Conservation (phyloP, 2,329 filamentous ascomycete genomes). For the Fusarium sambucinum region DNA sequence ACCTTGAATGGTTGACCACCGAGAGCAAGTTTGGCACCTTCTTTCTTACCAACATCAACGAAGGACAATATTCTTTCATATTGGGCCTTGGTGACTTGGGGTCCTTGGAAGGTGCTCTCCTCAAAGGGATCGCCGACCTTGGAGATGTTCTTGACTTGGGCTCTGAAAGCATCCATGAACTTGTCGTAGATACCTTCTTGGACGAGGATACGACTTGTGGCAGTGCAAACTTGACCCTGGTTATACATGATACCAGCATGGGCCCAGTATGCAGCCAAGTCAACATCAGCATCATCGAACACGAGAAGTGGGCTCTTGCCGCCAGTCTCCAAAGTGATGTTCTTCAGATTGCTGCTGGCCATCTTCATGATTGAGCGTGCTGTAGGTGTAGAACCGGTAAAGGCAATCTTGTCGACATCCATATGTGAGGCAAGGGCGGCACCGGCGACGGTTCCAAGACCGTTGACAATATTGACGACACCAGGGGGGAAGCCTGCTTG, state of each 20-base stretch:
- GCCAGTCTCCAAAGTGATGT: constrained; percentile 75
- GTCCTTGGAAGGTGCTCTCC: constrained; percentile 78
- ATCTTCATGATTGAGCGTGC: constrained; percentile 81
- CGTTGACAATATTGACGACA: constrained; percentile 81
- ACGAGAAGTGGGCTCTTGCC: constrained; percentile 75
- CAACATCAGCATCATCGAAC: constrained; percentile 74
- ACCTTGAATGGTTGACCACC: constrained; percentile 64
- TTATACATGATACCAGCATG: constrained; percentile 68
- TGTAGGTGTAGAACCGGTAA: constrained; percentile 80
- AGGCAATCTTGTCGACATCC: constrained; percentile 80
- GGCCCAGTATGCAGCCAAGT: constrained; percentile 73
- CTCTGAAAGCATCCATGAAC: constrained; percentile 61
- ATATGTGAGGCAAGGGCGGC: constrained; percentile 75
- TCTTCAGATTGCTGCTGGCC: constrained; percentile 74
- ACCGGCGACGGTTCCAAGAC: constrained; percentile 75
- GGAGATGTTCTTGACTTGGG: constrained; percentile 56
- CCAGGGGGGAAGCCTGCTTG: constrained; percentile 83
- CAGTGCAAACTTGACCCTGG: constrained; percentile 74
- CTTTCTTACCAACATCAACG: constrained; percentile 75
- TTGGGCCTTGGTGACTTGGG: constrained; percentile 77
- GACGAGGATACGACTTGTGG: constrained; percentile 73
- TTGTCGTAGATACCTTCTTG: constrained; percentile 71
- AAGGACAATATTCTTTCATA: constrained; percentile 78
- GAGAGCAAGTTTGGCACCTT: constrained; percentile 74
- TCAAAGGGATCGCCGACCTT: constrained; percentile 78